Conservation (phyloP, 2,329 filamentous ascomycete species). For the Nothopassalora personata region DNA sequence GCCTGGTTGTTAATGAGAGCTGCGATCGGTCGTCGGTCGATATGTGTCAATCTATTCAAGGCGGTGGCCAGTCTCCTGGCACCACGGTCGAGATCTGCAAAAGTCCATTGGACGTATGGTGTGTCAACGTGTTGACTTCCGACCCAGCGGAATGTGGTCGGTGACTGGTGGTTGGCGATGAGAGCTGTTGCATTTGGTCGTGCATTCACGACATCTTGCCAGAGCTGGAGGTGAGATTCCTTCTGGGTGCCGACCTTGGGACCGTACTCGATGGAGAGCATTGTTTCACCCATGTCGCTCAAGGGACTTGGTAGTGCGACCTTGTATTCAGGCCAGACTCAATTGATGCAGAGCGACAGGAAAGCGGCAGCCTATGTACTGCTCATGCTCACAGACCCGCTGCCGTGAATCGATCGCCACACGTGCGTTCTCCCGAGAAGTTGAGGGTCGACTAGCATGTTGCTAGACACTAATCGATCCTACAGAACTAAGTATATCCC, state of each 20-base stretch:
- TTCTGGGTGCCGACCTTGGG: conserved; percentile 21
- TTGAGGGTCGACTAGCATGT: conserved; percentile 8
- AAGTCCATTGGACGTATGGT: conserved; percentile 29
- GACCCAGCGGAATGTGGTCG: conserved; percentile 28
- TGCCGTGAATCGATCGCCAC: conserved; percentile 10
- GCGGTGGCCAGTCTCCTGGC: conserved; percentile 28
- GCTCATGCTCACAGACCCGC: conserved; percentile 13
- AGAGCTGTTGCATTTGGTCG: conserved; percentile 28
- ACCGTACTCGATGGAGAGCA: conserved; percentile 26
- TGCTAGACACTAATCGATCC: background rate
- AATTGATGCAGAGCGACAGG: conserved; percentile 6
- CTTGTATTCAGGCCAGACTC: conserved; percentile 8
- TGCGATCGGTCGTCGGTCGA: conserved; percentile 29
- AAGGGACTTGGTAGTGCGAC: conserved; percentile 15
- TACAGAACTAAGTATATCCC: conserved; percentile 4
- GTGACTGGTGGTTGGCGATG: conserved; percentile 29
- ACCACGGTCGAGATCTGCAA: conserved; percentile 30
- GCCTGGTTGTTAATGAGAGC: conserved; percentile 31
- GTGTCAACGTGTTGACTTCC: conserved; percentile 25
- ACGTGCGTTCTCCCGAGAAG: conserved; percentile 9
- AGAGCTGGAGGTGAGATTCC: conserved; percentile 30
- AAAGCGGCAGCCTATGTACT: conserved; percentile 20
- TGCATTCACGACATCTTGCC: conserved; percentile 28
- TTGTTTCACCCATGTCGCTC: conserved; percentile 20
- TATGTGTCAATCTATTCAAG: conserved; percentile 28